Evolutionary conservation across 768 basidiomycete genomes (phyloP).

Genomic region (Panellus pusillus): DNA sequence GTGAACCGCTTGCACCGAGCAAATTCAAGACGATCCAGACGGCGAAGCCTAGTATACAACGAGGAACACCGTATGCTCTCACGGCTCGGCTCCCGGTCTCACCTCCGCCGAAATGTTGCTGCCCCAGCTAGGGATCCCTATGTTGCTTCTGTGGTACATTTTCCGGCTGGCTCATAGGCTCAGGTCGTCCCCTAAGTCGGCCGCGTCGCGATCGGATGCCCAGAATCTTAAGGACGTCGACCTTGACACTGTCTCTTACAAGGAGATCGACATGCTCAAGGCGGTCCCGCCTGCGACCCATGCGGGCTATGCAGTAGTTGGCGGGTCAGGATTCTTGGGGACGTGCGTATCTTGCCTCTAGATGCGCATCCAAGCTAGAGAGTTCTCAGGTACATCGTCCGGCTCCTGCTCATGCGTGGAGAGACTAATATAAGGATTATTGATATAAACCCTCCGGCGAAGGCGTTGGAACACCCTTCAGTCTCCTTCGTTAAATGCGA

Average conservation of each 20-base stretch:
- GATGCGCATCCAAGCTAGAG: no score
- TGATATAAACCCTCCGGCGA: conserved; percentile 30
- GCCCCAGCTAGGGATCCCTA: background rate
- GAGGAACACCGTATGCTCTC: no score
- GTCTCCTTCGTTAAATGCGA: conserved; percentile 33
- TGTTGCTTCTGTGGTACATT: background rate
- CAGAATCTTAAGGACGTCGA: conserved; percentile 9
- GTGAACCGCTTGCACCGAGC: background rate
- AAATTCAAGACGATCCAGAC: no score
- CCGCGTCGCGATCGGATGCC: conserved; percentile 7
- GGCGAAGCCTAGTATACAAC: no score
- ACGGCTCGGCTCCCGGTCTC: no score
- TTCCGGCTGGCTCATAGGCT: conserved; percentile 13
- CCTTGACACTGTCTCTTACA: conserved; percentile 28
- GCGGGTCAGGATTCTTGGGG: conserved; percentile 35
- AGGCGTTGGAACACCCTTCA: conserved; percentile 25
- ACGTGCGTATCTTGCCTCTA: conserved; percentile 21
- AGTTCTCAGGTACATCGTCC: conserved; percentile 32
- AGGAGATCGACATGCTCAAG: conserved; percentile 28
- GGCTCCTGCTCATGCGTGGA: conserved; percentile 34
- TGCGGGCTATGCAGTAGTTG: conserved; percentile 30
- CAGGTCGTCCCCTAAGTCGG: conserved; percentile 4
- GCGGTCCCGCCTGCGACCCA: conserved; percentile 27
- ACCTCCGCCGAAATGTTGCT: no score
- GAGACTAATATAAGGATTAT: conserved; percentile 34